Conservation (phyloP, 768 basidiomycete genomes). For the Strobilomyces dryophilus region DNA sequence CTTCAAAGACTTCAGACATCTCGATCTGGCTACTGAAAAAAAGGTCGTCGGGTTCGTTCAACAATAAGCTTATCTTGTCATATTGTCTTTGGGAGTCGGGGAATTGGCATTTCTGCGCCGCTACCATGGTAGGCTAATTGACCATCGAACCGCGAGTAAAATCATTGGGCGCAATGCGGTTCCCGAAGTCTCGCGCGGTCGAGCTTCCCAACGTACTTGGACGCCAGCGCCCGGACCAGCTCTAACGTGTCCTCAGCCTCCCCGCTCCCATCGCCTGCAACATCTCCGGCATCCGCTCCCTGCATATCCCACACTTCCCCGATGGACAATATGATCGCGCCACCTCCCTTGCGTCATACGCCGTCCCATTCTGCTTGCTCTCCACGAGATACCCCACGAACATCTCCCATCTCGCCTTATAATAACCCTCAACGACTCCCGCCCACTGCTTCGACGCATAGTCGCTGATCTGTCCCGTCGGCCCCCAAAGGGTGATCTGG, state of each 20-base stretch:
- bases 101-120: too few species aligned
- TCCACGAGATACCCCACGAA: conserved; percentile 33
- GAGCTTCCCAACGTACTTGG: conserved; percentile 6
- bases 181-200: background rate
- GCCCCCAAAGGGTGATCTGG: conserved; percentile 43
- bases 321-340: conserved; percentile 27
- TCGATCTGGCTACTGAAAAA: too few species aligned
- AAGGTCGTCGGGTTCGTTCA: too few species aligned
- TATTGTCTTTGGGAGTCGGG: too few species aligned
- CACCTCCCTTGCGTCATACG: conserved; percentile 27
- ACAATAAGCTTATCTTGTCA: too few species aligned
- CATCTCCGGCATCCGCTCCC: conserved; percentile 13
- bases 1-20: too few species aligned
- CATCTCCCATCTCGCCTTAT: conserved; percentile 32
- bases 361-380: conserved; percentile 23
- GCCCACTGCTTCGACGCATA: conserved; percentile 44
- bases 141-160: too few species aligned
- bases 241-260: conserved; percentile 17
- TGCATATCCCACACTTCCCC: conserved; percentile 30
- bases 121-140: too few species aligned
- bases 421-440: conserved; percentile 37
- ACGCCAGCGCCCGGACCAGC: conserved; percentile 12
- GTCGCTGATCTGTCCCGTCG: conserved; percentile 38
- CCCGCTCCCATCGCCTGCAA: background rate
- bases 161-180: too few species aligned